These are phyloP conservation scores for Marasmius tenuissimus DNA, from an alignment of 1,284 basidiomycete species.

Conservation along the genomic window DNA sequence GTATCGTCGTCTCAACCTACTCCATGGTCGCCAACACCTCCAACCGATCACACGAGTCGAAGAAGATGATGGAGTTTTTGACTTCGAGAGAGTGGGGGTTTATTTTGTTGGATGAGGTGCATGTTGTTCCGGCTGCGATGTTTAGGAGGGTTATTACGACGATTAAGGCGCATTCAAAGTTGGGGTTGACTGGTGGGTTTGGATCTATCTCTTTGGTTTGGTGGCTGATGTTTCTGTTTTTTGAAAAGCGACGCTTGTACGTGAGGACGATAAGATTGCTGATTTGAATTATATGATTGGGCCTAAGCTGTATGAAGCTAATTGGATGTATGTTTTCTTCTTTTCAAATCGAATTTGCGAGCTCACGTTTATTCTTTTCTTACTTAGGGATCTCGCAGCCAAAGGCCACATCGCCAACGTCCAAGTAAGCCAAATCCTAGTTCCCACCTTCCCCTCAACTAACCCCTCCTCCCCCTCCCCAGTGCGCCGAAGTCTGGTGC, in stretches of 20 bases:
- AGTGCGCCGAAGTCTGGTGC: constrained; percentile 99
- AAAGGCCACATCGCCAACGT: constrained; percentile 99
- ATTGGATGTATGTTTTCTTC: constrained; percentile 81
- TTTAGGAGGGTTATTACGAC: constrained; percentile 95
- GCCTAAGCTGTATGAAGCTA: constrained; percentile 98
- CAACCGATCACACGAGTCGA: constrained; percentile 93
- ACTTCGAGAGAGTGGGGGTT: constrained; percentile 95
- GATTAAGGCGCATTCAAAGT: constrained; percentile 96
- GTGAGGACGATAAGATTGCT: constrained; percentile 99
- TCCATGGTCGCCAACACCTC: constrained; percentile 98
- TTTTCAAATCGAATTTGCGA: constrained; percentile 2
- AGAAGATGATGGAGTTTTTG: constrained; percentile 99
- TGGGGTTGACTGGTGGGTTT: constrained; percentile 87
- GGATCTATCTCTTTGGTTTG: neutral
- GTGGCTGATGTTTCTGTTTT: constrained; percentile 2
- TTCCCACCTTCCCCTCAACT: neutral
- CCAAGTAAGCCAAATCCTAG: constrained; percentile 60
- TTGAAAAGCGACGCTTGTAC: constrained; percentile 87
- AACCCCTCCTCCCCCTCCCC: constrained; percentile 4
- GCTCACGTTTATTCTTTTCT: constrained; percentile 1
- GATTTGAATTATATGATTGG: constrained; percentile 99
- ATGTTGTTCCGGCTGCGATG: constrained; percentile 97
- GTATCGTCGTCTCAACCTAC: constrained; percentile 96
- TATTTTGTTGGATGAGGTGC: constrained; percentile 93
- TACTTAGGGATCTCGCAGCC: constrained; percentile 82